Evolutionary conservation across 768 basidiomycete genomes (phyloP), one percentile per base, ranked within the genome.

Genomic region (Rhodotorula graminis): DNA sequence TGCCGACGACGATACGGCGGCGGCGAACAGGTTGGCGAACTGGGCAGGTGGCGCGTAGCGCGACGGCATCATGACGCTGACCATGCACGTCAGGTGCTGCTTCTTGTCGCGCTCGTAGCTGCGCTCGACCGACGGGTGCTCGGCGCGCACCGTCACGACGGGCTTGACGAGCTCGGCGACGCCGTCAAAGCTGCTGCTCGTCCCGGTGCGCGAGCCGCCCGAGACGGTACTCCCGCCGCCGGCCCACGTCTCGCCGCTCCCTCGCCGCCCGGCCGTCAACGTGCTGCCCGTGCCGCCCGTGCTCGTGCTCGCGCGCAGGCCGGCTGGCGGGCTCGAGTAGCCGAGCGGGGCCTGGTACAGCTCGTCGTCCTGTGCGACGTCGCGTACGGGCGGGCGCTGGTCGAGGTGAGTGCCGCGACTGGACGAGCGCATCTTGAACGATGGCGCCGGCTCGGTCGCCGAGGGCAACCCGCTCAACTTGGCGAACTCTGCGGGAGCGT

Each of bases 61-160:
- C 37, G 88, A 88, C 4, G 95, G 91, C 4, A 98, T 86, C 82
- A 96, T 93, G 77, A 99, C 88, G 70, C 94, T 85, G 73, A 99
- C 89, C 79, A 97, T 90, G 80, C 94, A 97, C 18, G 95, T 96
- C 74, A 97, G 83, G 2, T 91, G 90, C 81, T 95, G 92, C 76
- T 87, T 91, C 66, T 78, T 79, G n/a, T 80, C 79, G 18, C 70
- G 69, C 12, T 47, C 85, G 76, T 73, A 89, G 87, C 87, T 86
- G 66, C 92, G 86, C 19, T 90, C 86, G 47, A 97, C 85, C 29
- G 88, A 88, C 0, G 90, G 85, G 80, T 92, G 94, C 82, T 99
- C 96, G 12, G 95, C 88, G 57, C 93, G 88, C 78, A 97, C 91
- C 80, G 92, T 90, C 79, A 99, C 96, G 37, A 89, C 88, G 14